Evolutionary conservation across 1,139 yeast genomes (phyloP).

Genomic region (Eremothecium cymbalariae): DNA sequence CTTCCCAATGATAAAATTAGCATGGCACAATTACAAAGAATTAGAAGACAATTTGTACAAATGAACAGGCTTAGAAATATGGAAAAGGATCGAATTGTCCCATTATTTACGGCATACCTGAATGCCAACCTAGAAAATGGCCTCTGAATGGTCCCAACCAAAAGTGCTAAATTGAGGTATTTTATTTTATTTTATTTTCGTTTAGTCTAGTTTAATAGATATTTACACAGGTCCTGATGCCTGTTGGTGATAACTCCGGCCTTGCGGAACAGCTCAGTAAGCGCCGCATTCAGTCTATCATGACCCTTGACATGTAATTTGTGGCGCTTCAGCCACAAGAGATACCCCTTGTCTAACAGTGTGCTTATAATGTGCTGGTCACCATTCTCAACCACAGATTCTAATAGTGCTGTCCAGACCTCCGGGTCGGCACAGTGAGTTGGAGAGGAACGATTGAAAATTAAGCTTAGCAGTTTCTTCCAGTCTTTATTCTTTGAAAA

Average conservation of each 20-base stretch:
- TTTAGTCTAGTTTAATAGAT: slow-evolving; percentile 4
- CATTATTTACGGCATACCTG: slow-evolving; percentile 67
- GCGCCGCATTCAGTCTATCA: slow-evolving; percentile 12
- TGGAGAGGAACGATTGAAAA: neutral
- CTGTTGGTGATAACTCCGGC: too few relatives aligned
- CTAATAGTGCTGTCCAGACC: slow-evolving; percentile 6
- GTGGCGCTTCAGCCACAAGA: slow-evolving; percentile 20
- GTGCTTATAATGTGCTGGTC: slow-evolving; percentile 1
- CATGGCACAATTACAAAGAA: slow-evolving; percentile 72
- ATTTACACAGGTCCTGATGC: too few relatives aligned
- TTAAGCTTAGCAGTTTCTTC: slow-evolving; percentile 12
- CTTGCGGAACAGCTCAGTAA: slow-evolving; percentile 7
- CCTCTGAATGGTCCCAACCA: too few relatives aligned
- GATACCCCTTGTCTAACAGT: slow-evolving; percentile 20
- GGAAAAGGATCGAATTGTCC: slow-evolving; percentile 52
- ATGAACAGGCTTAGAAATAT: slow-evolving; percentile 72
- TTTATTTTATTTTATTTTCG: too few relatives aligned
- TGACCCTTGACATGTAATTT: slow-evolving; percentile 19
- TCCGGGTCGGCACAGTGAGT: neutral
- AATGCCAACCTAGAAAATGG: slow-evolving; percentile 36
- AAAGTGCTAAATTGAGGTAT: too few relatives aligned
- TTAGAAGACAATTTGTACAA: slow-evolving; percentile 71
- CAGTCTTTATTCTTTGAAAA: slow-evolving; percentile 17
- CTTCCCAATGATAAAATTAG: slow-evolving; percentile 60
- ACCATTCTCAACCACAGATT: slow-evolving; percentile 1